Evolutionary conservation across 495 filamentous ascomycete genomes (phyloP), one percentile per base, ranked within the genome.

Genomic region (Tuber calosporum): DNA sequence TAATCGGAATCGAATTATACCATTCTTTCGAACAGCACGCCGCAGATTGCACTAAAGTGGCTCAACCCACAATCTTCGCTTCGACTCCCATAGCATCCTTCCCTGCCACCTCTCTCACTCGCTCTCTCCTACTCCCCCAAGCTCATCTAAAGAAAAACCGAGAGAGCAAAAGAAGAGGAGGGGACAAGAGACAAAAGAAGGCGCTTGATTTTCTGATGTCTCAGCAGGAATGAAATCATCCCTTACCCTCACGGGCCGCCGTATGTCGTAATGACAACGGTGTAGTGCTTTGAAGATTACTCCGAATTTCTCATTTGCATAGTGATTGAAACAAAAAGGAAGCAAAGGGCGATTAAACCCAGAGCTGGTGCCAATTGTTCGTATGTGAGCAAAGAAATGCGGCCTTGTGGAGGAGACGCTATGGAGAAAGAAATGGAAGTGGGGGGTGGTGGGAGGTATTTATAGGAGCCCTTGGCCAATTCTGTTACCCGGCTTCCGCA

Each of bases 291-390:
- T 92, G 92, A 93, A 96, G 93, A 94, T 89, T 97, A 92, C 94
- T 97, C 94, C 94, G 94, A 97, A 97, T 97, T 97, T 97, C 94
- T 96, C 94, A 97, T 95, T 95, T 97, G 94, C 93, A 86, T 82
- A 82, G 75, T 74, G 76, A 70, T 75, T 72, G 78, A 82, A 84
- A 82, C 83, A 81, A 72, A 72, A 76, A 78, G 73, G 69, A 62
- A 74, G 80, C 70, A 71, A 69, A 67, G 79, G 73, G 73, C 82
- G 82, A 83, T 34, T 34, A 34, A 34, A 34, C 53, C 53, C 79
- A 81, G 80, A 74, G 77, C 82, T 70, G 77, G 71, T 70, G 68
- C 73, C 72, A 77, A 72, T 66, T 84, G 86, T 92, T 89, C 87
- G 91, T 97, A 86, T 93, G 94, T 93, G 88, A 88, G 93, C 94